These are phyloP conservation scores for Saccharomycopsis fodiens DNA, from an alignment of 805 yeast species.

Conservation along the genomic window DNA sequence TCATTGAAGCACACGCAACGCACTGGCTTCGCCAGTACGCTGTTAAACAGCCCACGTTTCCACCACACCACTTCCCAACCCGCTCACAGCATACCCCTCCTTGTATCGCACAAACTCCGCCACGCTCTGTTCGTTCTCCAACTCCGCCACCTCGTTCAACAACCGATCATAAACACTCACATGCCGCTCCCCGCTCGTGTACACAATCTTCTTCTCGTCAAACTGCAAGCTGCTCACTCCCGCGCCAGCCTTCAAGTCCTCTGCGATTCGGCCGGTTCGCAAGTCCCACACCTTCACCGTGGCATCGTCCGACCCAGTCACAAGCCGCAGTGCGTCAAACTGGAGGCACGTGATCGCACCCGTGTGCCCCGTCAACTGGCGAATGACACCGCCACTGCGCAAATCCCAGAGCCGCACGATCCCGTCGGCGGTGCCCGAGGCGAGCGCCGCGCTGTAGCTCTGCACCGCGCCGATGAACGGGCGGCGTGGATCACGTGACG, in stretches of 20 bases:
- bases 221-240: conserved; percentile 52
- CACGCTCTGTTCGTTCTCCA: conserved; percentile 33
- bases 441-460: conserved; percentile 68
- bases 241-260: conserved; percentile 53
- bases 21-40: too few relatives aligned
- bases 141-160: conserved; percentile 40
- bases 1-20: too few relatives aligned
- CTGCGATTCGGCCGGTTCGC: conserved; percentile 54
- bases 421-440: conserved; percentile 75
- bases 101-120: conserved; percentile 42
- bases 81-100: conserved; percentile 62
- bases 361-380: conserved; percentile 59
- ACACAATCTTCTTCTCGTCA: conserved; percentile 48
- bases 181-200: conserved; percentile 37
- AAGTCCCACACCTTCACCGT: conserved; percentile 68
- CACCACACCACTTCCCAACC: conserved; percentile 50
- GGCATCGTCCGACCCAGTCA: conserved; percentile 58
- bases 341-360: conserved; percentile 61
- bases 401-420: conserved; percentile 71
- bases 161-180: conserved; percentile 54
- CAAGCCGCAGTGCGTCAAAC: conserved; percentile 57
- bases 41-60: conserved; percentile 54
- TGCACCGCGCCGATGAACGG: conserved; percentile 62
- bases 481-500: conserved; percentile 10
- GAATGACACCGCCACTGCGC: conserved; percentile 57